These are phyloP conservation scores for Puccinia polysora DNA, from an alignment of 1,284 basidiomycete genomes.

Conservation along the genomic window DNA sequence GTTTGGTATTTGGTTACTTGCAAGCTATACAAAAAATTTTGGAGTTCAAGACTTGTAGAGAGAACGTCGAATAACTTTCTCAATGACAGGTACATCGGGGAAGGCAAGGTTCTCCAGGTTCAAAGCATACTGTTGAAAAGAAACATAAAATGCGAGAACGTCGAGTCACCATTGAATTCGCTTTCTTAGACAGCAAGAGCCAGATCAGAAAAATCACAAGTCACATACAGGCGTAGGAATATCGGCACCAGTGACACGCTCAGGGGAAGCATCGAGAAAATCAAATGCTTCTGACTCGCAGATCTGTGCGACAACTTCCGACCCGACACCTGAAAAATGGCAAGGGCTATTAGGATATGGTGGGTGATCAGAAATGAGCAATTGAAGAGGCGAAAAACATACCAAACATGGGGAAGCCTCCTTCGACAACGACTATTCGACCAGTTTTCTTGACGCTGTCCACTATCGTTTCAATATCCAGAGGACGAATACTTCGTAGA, in stretches of 20 bases:
- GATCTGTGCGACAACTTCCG: conserved; percentile 50
- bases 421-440: conserved; percentile 84
- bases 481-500: conserved; percentile 85
- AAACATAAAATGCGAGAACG: conserved; percentile 1
- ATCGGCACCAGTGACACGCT: conserved; percentile 93
- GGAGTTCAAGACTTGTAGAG: conserved; percentile 58
- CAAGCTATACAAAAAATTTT: not conserved
- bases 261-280: conserved; percentile 94
- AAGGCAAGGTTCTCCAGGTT: conserved; percentile 83
- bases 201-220: not conserved
- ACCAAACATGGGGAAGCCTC: conserved; percentile 97
- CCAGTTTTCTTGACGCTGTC: conserved; percentile 91
- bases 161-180: conserved; percentile 29
- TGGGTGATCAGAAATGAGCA: not conserved
- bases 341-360: too few relatives aligned
- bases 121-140: conserved; percentile 67
- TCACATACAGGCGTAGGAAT: conserved; percentile 83
- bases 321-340: conserved; percentile 62
- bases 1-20: too few relatives aligned
- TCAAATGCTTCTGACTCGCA: conserved; percentile 92
- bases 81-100: conserved; percentile 79
- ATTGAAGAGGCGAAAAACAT: conserved; percentile 51
- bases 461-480: conserved; percentile 95
- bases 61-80: conserved; percentile 85
- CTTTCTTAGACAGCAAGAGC: not conserved